These are phyloP conservation scores for Wickerhamiella domercqiae DNA, from an alignment of 805 yeast species.

Conservation along the genomic window DNA sequence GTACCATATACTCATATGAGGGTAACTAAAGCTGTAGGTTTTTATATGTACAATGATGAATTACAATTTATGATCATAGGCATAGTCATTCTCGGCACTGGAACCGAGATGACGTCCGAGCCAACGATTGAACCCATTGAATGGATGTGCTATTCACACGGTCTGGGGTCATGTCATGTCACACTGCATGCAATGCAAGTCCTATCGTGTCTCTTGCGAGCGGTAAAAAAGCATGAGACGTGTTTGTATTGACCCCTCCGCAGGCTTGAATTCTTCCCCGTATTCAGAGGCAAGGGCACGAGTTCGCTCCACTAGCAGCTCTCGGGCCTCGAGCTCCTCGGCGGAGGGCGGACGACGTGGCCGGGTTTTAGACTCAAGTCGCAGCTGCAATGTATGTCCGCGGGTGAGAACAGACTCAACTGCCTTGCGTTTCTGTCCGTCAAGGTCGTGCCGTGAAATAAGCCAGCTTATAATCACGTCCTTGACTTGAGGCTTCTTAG, in stretches of 20 bases:
- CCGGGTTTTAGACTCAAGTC: slow-evolving; percentile 14
- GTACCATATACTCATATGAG: background rate
- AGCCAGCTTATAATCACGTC: slow-evolving; percentile 23
- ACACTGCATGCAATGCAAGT: too few species aligned
- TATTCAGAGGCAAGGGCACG: slow-evolving; percentile 15
- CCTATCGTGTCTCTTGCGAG: slow-evolving; percentile 7
- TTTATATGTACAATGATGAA: too few species aligned
- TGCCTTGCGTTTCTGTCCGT: slow-evolving; percentile 21
- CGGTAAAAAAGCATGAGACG: slow-evolving; percentile 14
- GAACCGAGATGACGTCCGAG: too few species aligned
- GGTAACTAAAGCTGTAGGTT: too few species aligned
- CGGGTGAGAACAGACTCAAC: slow-evolving; percentile 20
- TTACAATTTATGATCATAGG: too few species aligned
- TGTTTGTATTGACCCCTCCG: slow-evolving; percentile 15
- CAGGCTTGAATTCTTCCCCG: slow-evolving; percentile 15
- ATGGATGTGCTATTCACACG: too few species aligned
- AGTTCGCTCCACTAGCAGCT: slow-evolving; percentile 16
- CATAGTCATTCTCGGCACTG: too few species aligned
- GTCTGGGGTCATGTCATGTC: too few species aligned
- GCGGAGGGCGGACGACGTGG: slow-evolving; percentile 5
- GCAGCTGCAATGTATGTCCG: slow-evolving; percentile 19
- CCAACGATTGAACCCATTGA: too few species aligned
- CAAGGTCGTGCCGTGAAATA: slow-evolving; percentile 21
- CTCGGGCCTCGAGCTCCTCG: slow-evolving; percentile 20
- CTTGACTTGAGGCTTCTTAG: slow-evolving; percentile 12